A percentile compares a stretch with the other conserved stretches of the same genome.
Conservation (phyloP, 179 eudicot species). For the Drosera spatulata region DNA sequence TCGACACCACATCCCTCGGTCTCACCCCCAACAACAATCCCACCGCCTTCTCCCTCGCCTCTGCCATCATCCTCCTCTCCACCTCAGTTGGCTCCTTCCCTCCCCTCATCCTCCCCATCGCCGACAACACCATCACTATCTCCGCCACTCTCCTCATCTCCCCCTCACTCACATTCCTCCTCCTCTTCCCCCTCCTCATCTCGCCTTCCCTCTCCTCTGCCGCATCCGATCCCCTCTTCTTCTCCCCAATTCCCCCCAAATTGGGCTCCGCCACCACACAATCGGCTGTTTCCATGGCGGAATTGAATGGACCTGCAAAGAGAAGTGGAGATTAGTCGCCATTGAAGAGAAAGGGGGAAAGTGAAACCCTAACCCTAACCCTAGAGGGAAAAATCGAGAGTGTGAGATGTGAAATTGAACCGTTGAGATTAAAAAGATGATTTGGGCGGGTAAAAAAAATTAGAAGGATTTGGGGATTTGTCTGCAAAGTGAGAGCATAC, state of each 20-base stretch:
- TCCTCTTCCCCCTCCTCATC: conserved; percentile 12
- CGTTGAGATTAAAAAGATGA: conserved; percentile 6
- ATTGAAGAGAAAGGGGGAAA: conserved; percentile 9
- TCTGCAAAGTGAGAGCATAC: too few relatives aligned
- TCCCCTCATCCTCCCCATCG: conserved; percentile 85
- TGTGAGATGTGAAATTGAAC: neutral
- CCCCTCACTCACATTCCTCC: conserved; percentile 16
- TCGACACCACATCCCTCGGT: conserved; percentile 76
- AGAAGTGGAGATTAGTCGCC: conserved; percentile 15
- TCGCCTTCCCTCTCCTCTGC: conserved; percentile 3
- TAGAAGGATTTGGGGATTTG: too few relatives aligned
- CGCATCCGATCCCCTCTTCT: conserved; percentile 7
- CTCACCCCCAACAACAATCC: conserved; percentile 45
- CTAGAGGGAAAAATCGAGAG: conserved; percentile 14
- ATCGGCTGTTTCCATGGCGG: conserved; percentile 10
- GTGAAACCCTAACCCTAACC: conserved; percentile 14
- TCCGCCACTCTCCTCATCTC: conserved; percentile 68
- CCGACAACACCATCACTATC: conserved; percentile 70
- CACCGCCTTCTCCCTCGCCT: conserved; percentile 60
- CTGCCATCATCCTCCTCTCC: conserved; percentile 75
- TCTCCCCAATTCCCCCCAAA: conserved; percentile 21
- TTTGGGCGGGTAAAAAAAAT: neutral
- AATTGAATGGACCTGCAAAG: conserved; percentile 26
- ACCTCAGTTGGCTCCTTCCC: conserved; percentile 54
- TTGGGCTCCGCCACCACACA: conserved; percentile 9